These are phyloP conservation scores for Elongisporangium senticosum DNA, from an alignment of 352 stramenopile genomes.

Conservation along the genomic window DNA sequence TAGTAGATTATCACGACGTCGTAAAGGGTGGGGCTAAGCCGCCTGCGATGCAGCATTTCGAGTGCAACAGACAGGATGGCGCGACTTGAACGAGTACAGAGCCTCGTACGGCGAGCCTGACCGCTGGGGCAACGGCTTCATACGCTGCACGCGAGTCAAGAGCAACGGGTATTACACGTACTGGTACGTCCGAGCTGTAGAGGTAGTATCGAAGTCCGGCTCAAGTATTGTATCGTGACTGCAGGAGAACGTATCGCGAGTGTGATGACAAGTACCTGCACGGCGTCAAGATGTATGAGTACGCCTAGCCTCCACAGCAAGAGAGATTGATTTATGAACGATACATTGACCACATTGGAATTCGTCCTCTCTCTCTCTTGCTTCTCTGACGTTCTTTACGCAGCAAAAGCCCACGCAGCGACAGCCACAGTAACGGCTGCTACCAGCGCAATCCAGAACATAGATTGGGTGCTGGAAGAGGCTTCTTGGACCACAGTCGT, in stretches of 20 bases:
- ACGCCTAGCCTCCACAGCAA: slow-evolving; percentile 26
- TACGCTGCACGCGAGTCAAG: slow-evolving; percentile 77
- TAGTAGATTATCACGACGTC: not conserved
- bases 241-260: slow-evolving; percentile 53
- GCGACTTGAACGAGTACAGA: slow-evolving; percentile 79
- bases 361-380: not conserved
- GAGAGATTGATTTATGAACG: slow-evolving; percentile 5
- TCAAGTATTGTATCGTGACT: not conserved
- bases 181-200: slow-evolving; percentile 27
- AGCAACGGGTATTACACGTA: slow-evolving; percentile 83
- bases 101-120: slow-evolving; percentile 68
- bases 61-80: slow-evolving; percentile 67
- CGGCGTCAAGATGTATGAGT: slow-evolving; percentile 75
- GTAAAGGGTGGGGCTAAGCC: not conserved
- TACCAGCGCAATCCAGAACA: slow-evolving; percentile 15
- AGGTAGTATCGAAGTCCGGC: not conserved
- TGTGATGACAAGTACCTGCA: slow-evolving; percentile 82
- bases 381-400: not conserved
- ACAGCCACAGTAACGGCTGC: slow-evolving; percentile 25
- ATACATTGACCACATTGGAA: slow-evolving; percentile 6
- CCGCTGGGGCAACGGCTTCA: slow-evolving; percentile 67
- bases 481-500: not conserved
- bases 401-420: slow-evolving; percentile 20
- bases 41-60: slow-evolving; percentile 36
- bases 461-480: not conserved